Percentiles rank a stretch among this genome's conserved stretches.
Conservation (phyloP, 1,284 basidiomycete species). For the Nidula niveotomentosa region DNA sequence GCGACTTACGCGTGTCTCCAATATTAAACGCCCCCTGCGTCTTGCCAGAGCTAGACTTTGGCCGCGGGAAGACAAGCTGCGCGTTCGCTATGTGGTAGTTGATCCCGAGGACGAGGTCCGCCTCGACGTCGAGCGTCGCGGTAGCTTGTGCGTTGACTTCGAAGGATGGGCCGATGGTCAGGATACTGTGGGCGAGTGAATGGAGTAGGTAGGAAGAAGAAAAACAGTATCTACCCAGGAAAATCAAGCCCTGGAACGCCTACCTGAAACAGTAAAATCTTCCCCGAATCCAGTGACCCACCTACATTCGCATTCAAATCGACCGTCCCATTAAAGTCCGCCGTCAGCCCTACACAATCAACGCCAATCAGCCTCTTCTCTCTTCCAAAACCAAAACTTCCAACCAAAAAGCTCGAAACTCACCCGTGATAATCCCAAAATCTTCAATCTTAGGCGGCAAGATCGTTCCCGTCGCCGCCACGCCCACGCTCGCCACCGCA, state of each 20-base stretch:
- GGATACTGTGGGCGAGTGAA: slow-evolving; percentile 28
- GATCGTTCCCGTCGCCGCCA: slow-evolving; percentile 39
- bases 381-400: background rate
- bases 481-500: slow-evolving; percentile 35
- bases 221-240: slow-evolving; percentile 29
- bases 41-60: slow-evolving; percentile 4
- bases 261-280: slow-evolving; percentile 29
- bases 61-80: slow-evolving; percentile 42
- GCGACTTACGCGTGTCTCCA: slow-evolving; percentile 38
- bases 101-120: slow-evolving; percentile 37
- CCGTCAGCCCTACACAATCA: slow-evolving; percentile 11
- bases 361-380: background rate
- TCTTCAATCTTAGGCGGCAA: slow-evolving; percentile 34
- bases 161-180: slow-evolving; percentile 39
- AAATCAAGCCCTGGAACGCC: slow-evolving; percentile 39
- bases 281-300: slow-evolving; percentile 23
- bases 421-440: slow-evolving; percentile 24
- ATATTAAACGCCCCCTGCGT: slow-evolving; percentile 27
- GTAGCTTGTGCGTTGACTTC: slow-evolving; percentile 31
- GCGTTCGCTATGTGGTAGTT: slow-evolving; percentile 35
- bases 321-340: slow-evolving; percentile 18
- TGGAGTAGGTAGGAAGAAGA: background rate
- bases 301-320: slow-evolving; percentile 15
- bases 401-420: slow-evolving; percentile 10
- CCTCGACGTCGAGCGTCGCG: slow-evolving; percentile 32